Base-by-base conservation (phyloP, 2,329 filamentous ascomycete species). In the Scolecobasidium constrictum region DNA sequence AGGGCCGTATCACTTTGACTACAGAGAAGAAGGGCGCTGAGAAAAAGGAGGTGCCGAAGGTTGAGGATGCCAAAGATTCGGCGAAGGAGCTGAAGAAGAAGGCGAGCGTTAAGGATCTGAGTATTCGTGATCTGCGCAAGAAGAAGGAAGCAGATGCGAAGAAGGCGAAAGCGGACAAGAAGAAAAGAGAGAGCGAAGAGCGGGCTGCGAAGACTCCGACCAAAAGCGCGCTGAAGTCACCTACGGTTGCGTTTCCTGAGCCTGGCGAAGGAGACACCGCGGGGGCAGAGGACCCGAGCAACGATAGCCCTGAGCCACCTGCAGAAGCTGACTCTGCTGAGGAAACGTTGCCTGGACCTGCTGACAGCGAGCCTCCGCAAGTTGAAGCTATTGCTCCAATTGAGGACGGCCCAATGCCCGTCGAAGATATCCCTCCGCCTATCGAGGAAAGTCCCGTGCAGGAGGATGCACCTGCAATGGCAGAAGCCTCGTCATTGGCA, bases 1-100 rank as follows among this genome's bases (percentile, higher is more conserved):
- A 45, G 26, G 43, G 43, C 31, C 22, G 33, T 17, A 35, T 45
- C n/a, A 35, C 22, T 11, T 16, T 45, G n/a, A 31, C 41, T 9
- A 36, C 33, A 16, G 42, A 38, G 35, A 44, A 44, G 22, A 44
- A 44, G 22, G 28, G 13, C 19, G 7, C 23, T 9, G 40, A 44
- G 6, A 39, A 34, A 22, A 31, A 38, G 22, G 36, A 44, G 13
- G 18, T 7, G 34, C 7, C 21, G 16, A 35, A 38, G 26, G 36
- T 39, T 16, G 31, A 44, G 22, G 7, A 17, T 9, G 34, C 31
- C 3, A 39, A 23, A 22, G 23, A 38, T n/a, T 20, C 35, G 13
- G 18, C 7, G 7, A 36, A 36, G 17, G 12, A n/a, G 7, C 18
- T 36, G 34, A 36, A 36, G 34, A 15, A n/a, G 34, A 36, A 36